phyloP scores from a whole-genome alignment of 2,329 filamentous ascomycete genomes.

The Tolypocladium capitatum region DNA sequence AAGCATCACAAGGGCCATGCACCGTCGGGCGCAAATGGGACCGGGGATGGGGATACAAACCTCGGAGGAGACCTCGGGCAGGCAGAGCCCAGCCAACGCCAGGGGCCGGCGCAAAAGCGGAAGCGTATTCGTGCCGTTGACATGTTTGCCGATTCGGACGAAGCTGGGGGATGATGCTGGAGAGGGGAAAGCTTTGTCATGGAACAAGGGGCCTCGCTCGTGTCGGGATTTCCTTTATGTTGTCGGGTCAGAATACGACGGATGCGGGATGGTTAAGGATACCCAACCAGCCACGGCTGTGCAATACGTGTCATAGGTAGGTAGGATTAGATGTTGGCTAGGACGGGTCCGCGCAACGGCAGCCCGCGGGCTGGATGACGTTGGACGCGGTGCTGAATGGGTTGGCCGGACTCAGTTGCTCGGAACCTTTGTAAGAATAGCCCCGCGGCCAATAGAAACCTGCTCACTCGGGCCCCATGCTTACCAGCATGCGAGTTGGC shows the following conservation, averaged over 20 bases:
- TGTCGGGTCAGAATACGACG: neutral
- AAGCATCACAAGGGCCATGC: conserved; percentile 3
- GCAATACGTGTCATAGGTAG: too few relatives aligned
- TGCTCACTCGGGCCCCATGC: conserved; percentile 18
- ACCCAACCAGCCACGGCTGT: neutral
- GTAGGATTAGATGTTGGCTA: neutral
- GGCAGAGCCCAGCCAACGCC: neutral
- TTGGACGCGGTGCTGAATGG: too few relatives aligned
- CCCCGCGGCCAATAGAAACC: conserved; percentile 28
- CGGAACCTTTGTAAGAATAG: too few relatives aligned
- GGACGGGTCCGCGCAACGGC: neutral
- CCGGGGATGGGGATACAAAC: neutral
- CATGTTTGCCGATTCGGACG: conserved; percentile 75
- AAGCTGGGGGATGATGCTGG: conserved; percentile 8
- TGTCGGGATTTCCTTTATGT: neutral
- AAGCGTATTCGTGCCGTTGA: conserved; percentile 66
- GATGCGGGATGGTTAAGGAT: neutral
- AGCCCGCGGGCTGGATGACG: neutral
- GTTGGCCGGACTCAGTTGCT: too few relatives aligned
- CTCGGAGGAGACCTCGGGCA: neutral
- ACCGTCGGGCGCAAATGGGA: neutral
- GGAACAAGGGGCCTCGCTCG: too few relatives aligned
- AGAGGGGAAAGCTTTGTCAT: too few relatives aligned
- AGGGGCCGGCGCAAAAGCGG: conserved; percentile 14
- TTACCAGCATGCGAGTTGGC: conserved; percentile 6